These are phyloP conservation scores for Fraxinus excelsior DNA, from an alignment of 257 asterid genomes.

Conservation along the genomic window DNA sequence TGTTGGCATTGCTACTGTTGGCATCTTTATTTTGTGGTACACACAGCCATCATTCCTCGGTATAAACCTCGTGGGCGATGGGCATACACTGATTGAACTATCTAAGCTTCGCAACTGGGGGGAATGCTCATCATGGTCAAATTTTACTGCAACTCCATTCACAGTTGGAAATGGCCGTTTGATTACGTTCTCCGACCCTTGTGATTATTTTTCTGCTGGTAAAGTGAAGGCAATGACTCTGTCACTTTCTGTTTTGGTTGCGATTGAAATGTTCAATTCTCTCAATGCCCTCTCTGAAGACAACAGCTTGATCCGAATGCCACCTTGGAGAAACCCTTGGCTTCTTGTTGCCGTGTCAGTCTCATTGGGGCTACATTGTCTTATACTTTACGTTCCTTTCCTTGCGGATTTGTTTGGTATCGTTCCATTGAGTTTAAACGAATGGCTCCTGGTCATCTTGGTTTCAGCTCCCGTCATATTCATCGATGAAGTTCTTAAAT, in stretches of 20 bases:
- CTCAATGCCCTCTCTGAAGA: conserved; percentile 89
- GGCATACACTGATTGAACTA: conserved; percentile 73
- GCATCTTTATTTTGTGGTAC: conserved; percentile 85
- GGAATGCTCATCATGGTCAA: conserved; percentile 73
- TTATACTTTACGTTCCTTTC: conserved; percentile 70
- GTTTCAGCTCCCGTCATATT: conserved; percentile 72
- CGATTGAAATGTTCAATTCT: conserved; percentile 88
- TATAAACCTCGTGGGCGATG: conserved; percentile 59
- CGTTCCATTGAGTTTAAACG: conserved; percentile 63
- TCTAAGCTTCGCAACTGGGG: conserved; percentile 95
- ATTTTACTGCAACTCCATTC: conserved; percentile 72
- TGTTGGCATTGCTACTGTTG: conserved; percentile 87
- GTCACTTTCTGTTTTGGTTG: conserved; percentile 83
- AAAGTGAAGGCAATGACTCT: conserved; percentile 87
- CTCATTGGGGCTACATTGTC: conserved; percentile 65
- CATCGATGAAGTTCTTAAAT: conserved; percentile 70
- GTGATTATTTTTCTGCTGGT: conserved; percentile 72
- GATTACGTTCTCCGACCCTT: conserved; percentile 61
- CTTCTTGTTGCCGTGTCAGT: conserved; percentile 74
- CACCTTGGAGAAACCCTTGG: conserved; percentile 93
- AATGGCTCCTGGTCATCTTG: conserved; percentile 68
- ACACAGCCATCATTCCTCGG: conserved; percentile 81
- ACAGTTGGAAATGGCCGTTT: conserved; percentile 51
- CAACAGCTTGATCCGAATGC: conserved; percentile 79
- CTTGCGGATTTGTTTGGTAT: conserved; percentile 69